Percentiles rank a stretch among this genome's conserved stretches.
phyloP scores from a whole-genome alignment of 2,329 filamentous ascomycete genomes.

The Zasmidium angulare region DNA sequence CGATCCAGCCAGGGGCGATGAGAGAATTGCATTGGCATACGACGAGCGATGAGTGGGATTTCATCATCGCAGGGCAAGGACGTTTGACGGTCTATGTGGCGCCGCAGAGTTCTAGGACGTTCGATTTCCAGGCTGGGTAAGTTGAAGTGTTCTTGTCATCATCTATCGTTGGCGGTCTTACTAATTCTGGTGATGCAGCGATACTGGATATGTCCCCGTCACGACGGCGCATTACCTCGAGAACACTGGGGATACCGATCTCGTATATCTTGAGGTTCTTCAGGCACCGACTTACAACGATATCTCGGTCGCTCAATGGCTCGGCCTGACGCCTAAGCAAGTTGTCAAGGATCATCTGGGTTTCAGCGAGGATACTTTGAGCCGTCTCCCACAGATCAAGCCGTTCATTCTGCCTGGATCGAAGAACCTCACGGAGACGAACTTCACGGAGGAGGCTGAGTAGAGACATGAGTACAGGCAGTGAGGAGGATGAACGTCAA shows the following conservation, averaged over 20 bases:
- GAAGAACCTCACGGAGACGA: constrained; percentile 37
- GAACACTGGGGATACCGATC: constrained; percentile 58
- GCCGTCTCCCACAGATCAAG: constrained; percentile 39
- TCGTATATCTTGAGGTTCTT: constrained; percentile 60
- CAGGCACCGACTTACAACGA: constrained; percentile 55
- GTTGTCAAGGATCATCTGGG: constrained; percentile 38
- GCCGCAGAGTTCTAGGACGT: constrained; percentile 52
- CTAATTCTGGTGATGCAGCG: constrained; percentile 21
- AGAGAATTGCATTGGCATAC: constrained; percentile 66
- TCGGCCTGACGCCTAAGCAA: constrained; percentile 50
- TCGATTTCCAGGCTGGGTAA: constrained; percentile 58
- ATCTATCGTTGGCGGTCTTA: no score
- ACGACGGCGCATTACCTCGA: constrained; percentile 60
- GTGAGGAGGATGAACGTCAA: neutral
- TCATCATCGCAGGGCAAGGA: constrained; percentile 57
- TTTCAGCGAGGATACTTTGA: constrained; percentile 32
- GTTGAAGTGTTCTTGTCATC: no score
- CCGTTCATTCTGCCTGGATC: constrained; percentile 41
- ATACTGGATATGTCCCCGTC: constrained; percentile 60
- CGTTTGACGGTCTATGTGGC: constrained; percentile 58
- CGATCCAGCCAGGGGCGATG: constrained; percentile 62
- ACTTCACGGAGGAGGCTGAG: constrained; percentile 35
- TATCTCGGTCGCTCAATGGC: constrained; percentile 59
- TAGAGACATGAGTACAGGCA: no score
- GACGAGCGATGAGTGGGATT: constrained; percentile 61